A percentile compares a stretch with the other conserved stretches of the same genome.
phyloP scores from a whole-genome alignment of 78 protist genomes.

The Dictyostelium brefeldianum region DNA sequence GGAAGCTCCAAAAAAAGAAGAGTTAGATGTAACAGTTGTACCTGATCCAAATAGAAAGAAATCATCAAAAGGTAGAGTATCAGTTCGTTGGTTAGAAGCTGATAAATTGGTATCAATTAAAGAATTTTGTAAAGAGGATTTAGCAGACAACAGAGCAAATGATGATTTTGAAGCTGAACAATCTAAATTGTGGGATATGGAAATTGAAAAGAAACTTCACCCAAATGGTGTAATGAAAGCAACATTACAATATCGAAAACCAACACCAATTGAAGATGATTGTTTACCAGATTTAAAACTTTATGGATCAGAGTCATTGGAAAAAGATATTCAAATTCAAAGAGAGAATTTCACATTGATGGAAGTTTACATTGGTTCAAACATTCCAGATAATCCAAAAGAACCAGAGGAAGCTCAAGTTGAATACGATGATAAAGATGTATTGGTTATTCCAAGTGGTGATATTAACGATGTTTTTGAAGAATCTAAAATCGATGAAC shows the following conservation, averaged over 20 bases:
- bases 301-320: conserved; percentile 19
- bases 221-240: not conserved
- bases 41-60: conserved; percentile 76
- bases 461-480: conserved; percentile 25
- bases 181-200: not conserved
- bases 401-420: conserved; percentile 33
- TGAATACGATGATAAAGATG: conserved; percentile 48
- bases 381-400: conserved; percentile 57
- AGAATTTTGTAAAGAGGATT: conserved; percentile 44
- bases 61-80: conserved; percentile 61
- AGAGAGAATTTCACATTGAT: conserved; percentile 48
- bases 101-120: conserved; percentile 38
- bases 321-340: conserved; percentile 30
- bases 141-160: not conserved
- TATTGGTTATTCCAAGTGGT: conserved; percentile 33
- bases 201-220: conserved; percentile 14
- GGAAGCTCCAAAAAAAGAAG: conserved; percentile 23
- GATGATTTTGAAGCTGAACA: conserved; percentile 33
- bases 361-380: conserved; percentile 19
- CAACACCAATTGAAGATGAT: conserved; percentile 12
- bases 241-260: conserved; percentile 9
- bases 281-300: not conserved
- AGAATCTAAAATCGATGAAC: conserved; percentile 18
- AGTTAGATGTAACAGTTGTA: not conserved
- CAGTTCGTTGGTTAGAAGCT: conserved; percentile 54